A percentile compares a stretch with the other conserved stretches of the same genome.
These are phyloP conservation scores for Trichosanthes truncata DNA, from an alignment of 306 rosid genomes.

Conservation along the genomic window DNA sequence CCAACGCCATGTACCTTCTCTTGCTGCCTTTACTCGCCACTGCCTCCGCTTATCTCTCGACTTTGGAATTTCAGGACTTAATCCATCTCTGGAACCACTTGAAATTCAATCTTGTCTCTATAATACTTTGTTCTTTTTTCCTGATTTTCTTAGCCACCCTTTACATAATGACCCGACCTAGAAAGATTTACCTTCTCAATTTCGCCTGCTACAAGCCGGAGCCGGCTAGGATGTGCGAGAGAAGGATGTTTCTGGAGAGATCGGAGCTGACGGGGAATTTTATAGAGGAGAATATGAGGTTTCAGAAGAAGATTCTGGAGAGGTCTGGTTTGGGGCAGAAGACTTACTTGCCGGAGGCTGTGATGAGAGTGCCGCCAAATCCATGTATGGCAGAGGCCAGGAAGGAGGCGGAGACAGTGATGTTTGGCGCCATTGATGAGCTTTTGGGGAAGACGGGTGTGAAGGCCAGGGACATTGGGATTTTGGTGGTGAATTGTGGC, in stretches of 20 bases:
- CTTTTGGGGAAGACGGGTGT: constrained; percentile 63
- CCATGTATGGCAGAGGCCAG: constrained; percentile 80
- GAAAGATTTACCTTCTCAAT: constrained; percentile 46
- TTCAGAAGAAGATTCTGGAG: constrained; percentile 65
- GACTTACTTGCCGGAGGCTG: constrained; percentile 61
- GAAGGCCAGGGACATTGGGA: constrained; percentile 83
- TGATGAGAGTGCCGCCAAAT: constrained; percentile 56
- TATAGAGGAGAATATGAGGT: constrained; percentile 45
- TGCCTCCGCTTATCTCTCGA: constrained; percentile 47
- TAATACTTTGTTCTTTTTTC: constrained; percentile 32
- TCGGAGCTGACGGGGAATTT: constrained; percentile 36
- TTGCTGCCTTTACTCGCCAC: constrained; percentile 40
- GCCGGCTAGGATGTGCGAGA: constrained; percentile 27
- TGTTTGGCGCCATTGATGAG: constrained; percentile 89
- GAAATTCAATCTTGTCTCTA: constrained; percentile 42
- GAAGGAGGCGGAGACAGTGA: constrained; percentile 79
- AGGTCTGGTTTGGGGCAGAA: constrained; percentile 71
- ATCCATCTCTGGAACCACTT: constrained; percentile 38
- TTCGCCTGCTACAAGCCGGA: constrained; percentile 71
- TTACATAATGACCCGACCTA: constrained; percentile 71
- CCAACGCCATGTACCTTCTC: constrained; percentile 69
- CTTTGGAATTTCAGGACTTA: constrained; percentile 23
- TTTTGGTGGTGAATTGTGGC: constrained; percentile 76
- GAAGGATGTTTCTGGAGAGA: constrained; percentile 36
- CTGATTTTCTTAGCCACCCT: constrained; percentile 53